phyloP scores from a whole-genome alignment of 176 grass and related monocot genomes.

The barley (Hordeum vulgare) region MorexV3_pseudomolecules_assembly NC_058518.1:488505569-488506068 shows the following conservation, averaged over 20 bases:
- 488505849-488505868: not conserved
- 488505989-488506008: constrained; percentile 18
- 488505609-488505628: no score
- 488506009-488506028: no score
- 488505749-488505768: no score
- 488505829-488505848: not conserved
- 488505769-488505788: no score
- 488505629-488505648: no score
- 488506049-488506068: no score
- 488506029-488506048: no score
- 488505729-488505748: no score
- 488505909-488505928: not conserved
- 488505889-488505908: not conserved
- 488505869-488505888: not conserved
- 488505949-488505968: not conserved
- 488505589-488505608: no score
- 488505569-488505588: no score
- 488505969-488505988: not conserved
- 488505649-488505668: not conserved
- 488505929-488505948: constrained; percentile 14
- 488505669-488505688: not conserved
- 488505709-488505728: not conserved
- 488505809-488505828: no score
- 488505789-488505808: no score
- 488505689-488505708: not conserved